Conservation (phyloP, 768 basidiomycete genomes). For the Pleurotus platypus region DNA sequence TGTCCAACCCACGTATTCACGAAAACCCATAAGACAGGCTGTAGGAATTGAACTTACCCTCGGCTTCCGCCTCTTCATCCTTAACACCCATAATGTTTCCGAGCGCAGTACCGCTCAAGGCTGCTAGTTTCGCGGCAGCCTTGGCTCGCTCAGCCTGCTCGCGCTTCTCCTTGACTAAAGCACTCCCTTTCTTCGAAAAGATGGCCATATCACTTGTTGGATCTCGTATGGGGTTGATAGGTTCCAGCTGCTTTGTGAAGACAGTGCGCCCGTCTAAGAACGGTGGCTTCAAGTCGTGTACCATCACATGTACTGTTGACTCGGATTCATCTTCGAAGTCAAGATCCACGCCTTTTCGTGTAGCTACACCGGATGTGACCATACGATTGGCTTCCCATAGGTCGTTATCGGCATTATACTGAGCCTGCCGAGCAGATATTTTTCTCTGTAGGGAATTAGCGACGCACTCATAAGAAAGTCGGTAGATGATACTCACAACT, state of each 20-base stretch:
- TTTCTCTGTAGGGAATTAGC: slow-evolving; percentile 51
- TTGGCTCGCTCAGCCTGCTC: slow-evolving; percentile 96
- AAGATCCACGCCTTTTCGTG: slow-evolving; percentile 80
- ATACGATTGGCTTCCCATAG: slow-evolving; percentile 99
- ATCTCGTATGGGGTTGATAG: slow-evolving; percentile 95
- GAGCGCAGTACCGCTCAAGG: slow-evolving; percentile 87
- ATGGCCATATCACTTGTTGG: slow-evolving; percentile 91
- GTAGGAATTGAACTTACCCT: slow-evolving; percentile 55
- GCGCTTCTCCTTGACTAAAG: slow-evolving; percentile 90
- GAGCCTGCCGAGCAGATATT: slow-evolving; percentile 91
- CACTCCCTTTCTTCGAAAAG: slow-evolving; percentile 96
- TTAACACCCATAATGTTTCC: slow-evolving; percentile 98
- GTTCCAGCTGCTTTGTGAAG: slow-evolving; percentile 94
- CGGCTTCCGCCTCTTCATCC: slow-evolving; percentile 90
- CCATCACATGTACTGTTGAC: slow-evolving; percentile 95
- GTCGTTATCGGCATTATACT: slow-evolving; percentile 98
- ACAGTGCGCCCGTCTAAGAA: slow-evolving; percentile 96
- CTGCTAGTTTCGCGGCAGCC: slow-evolving; percentile 93
- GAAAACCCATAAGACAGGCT: slow-evolving; percentile 8
- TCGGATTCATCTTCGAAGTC: slow-evolving; percentile 97
- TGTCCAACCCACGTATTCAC: slow-evolving; percentile 57
- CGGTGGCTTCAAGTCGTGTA: slow-evolving; percentile 95
- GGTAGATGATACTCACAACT: slow-evolving; percentile 41
- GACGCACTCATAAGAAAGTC: too few species aligned
- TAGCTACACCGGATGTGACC: slow-evolving; percentile 92